These are phyloP conservation scores for Heimioporus sp. DNA, from an alignment of 768 basidiomycete genomes.

Conservation along the genomic window DNA sequence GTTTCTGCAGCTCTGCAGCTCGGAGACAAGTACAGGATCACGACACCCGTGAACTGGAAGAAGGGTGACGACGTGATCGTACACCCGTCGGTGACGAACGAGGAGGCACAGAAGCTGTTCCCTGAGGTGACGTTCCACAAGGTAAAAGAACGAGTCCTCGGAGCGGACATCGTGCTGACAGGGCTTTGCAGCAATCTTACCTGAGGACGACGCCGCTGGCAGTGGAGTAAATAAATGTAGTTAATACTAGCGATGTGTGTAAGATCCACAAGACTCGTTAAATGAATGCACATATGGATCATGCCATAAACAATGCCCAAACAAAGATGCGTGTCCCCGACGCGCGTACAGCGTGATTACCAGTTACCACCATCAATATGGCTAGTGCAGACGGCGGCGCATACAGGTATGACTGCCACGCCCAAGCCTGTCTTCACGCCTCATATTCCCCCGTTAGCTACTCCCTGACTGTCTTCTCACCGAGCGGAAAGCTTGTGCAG, in stretches of 20 bases:
- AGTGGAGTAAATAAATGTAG: constrained; percentile 14
- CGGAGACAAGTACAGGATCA: constrained; percentile 80
- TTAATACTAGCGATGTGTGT: too few species aligned
- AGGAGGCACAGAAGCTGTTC: constrained; percentile 92
- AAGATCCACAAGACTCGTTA: neutral
- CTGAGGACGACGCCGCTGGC: constrained; percentile 73
- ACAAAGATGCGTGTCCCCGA: constrained; percentile 29
- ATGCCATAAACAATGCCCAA: constrained; percentile 17
- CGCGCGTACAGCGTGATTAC: constrained; percentile 23
- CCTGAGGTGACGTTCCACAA: constrained; percentile 77
- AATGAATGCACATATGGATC: constrained; percentile 8
- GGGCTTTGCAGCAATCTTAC: constrained; percentile 60
- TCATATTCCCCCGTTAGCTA: constrained; percentile 55
- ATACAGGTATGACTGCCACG: constrained; percentile 52
- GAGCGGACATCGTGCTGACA: neutral
- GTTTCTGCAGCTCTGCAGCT: constrained; percentile 69
- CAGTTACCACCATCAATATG: constrained; percentile 42
- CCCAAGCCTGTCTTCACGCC: constrained; percentile 17
- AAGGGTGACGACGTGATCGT: constrained; percentile 94
- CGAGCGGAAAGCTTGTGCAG: constrained; percentile 98
- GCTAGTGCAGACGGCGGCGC: constrained; percentile 81
- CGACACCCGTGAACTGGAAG: constrained; percentile 95
- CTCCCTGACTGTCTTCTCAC: constrained; percentile 99
- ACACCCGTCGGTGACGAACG: constrained; percentile 76
- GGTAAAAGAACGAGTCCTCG: constrained; percentile 40